Evolutionary conservation across 202 grass and related monocot species (phyloP).

Genomic region (Cymbopogon flexuosus): DNA sequence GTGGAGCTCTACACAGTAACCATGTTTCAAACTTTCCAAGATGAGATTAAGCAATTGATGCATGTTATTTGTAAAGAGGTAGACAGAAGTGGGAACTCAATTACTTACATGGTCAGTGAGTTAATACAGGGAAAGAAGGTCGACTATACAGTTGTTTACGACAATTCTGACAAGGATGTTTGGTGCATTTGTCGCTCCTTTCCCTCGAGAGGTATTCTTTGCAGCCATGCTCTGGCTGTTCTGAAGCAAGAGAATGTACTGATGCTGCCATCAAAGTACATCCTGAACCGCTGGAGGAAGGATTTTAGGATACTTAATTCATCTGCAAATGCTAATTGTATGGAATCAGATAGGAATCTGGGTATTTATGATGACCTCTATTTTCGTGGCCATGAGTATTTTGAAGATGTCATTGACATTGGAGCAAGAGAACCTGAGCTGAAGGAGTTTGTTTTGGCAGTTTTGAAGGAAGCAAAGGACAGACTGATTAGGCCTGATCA

Average conservation of each 20-base stretch:
- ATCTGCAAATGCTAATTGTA: constrained; percentile 29
- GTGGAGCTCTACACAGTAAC: constrained; percentile 72
- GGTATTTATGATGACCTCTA: constrained; percentile 70
- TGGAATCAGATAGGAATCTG: constrained; percentile 31
- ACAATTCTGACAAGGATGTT: constrained; percentile 76
- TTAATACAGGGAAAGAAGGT: constrained; percentile 86
- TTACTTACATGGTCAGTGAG: constrained; percentile 79
- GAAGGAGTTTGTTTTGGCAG: constrained; percentile 74
- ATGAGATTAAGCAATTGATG: constrained; percentile 89
- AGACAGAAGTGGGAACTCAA: constrained; percentile 58
- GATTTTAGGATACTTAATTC: constrained; percentile 67
- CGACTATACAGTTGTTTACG: constrained; percentile 78
- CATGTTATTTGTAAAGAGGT: constrained; percentile 84
- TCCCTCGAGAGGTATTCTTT: constrained; percentile 83
- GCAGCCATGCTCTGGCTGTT: constrained; percentile 76
- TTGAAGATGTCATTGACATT: constrained; percentile 66
- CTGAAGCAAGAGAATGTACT: constrained; percentile 79
- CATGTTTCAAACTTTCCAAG: constrained; percentile 80
- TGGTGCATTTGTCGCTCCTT: constrained; percentile 96
- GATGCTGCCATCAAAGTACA: constrained; percentile 77
- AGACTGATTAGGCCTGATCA: constrained; percentile 46
- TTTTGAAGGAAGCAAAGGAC: constrained; percentile 66
- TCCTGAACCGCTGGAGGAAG: constrained; percentile 87
- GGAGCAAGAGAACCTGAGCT: constrained; percentile 76
- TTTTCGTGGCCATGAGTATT: constrained; percentile 44